These are phyloP conservation scores for Chaetomium strumarium DNA, from an alignment of 2,329 filamentous ascomycete species.

Conservation along the genomic window DNA sequence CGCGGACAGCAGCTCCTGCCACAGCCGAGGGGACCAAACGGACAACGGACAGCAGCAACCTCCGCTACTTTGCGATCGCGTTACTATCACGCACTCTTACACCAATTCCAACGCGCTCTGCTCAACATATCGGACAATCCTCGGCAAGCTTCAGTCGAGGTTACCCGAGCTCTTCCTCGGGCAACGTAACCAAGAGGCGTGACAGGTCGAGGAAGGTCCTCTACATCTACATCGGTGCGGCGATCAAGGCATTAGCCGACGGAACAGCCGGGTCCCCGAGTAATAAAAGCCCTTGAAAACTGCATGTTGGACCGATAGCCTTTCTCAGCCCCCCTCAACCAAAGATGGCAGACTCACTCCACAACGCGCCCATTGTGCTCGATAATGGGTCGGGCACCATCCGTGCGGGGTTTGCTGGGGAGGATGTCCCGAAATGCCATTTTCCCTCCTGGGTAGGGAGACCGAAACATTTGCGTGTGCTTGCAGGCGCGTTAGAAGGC, in stretches of 20 bases:
- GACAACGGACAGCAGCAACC: neutral
- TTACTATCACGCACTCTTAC: too few relatives aligned
- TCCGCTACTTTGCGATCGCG: too few relatives aligned
- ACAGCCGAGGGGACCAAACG: neutral
- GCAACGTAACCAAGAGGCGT: neutral
- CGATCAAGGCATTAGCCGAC: neutral
- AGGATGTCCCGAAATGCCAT: conserved; percentile 92
- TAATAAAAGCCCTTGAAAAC: neutral
- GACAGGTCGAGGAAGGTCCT: neutral
- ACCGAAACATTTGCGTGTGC: conserved; percentile 88
- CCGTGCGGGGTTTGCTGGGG: conserved; percentile 91
- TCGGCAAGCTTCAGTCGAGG: too few relatives aligned
- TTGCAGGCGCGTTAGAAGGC: conserved; percentile 93
- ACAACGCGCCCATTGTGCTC: conserved; percentile 97
- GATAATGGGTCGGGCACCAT: conserved; percentile 99
- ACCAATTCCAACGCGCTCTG: too few relatives aligned
- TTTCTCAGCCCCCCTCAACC: neutral
- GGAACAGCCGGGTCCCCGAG: neutral
- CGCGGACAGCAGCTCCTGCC: conserved; percentile 2
- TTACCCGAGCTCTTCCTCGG: neutral
- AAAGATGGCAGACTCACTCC: conserved; percentile 59
- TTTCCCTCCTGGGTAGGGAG: conserved; percentile 96
- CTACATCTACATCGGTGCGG: neutral
- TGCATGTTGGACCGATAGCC: conserved; percentile 5
- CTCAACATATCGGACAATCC: too few relatives aligned